These are phyloP conservation scores for Rhizoctonia solani DNA, from an alignment of 1,284 basidiomycete genomes.

Conservation along the genomic window DNA sequence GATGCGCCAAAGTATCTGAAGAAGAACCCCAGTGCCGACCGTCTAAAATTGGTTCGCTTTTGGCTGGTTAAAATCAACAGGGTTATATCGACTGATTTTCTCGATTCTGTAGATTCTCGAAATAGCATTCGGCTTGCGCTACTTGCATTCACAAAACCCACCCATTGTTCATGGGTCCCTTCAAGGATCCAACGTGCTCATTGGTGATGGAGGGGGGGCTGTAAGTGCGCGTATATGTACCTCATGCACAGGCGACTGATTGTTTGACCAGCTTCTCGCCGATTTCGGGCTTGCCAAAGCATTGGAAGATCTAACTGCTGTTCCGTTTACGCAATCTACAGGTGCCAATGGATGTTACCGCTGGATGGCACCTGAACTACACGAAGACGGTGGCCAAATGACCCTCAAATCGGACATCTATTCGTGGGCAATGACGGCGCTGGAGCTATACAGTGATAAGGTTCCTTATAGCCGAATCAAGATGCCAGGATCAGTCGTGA, in stretches of 20 bases:
- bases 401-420: slow-evolving; percentile 35
- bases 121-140: slow-evolving; percentile 36
- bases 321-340: slow-evolving; percentile 36
- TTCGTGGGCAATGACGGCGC: slow-evolving; percentile 37
- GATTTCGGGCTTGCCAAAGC: slow-evolving; percentile 38
- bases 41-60: slow-evolving; percentile 36
- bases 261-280: slow-evolving; percentile 33
- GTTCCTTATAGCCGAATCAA: slow-evolving; percentile 36
- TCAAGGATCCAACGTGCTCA: slow-evolving; percentile 32
- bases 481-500: slow-evolving; percentile 33
- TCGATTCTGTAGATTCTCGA: slow-evolving; percentile 34
- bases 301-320: slow-evolving; percentile 34
- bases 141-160: slow-evolving; percentile 37
- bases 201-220: slow-evolving; percentile 6
- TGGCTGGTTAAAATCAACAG: background rate
- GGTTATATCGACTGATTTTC: background rate
- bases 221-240: background rate
- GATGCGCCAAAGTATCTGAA: slow-evolving; percentile 36
- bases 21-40: slow-evolving; percentile 32
- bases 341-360: slow-evolving; percentile 35
- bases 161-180: slow-evolving; percentile 37
- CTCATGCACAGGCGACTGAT: slow-evolving; percentile 16
- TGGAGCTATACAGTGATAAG: slow-evolving; percentile 32
- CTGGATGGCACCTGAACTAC: slow-evolving; percentile 39
- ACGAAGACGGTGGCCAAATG: slow-evolving; percentile 35